These are phyloP conservation scores for Melampsora medusae DNA, from an alignment of 1,284 basidiomycete genomes.

Conservation along the genomic window DNA sequence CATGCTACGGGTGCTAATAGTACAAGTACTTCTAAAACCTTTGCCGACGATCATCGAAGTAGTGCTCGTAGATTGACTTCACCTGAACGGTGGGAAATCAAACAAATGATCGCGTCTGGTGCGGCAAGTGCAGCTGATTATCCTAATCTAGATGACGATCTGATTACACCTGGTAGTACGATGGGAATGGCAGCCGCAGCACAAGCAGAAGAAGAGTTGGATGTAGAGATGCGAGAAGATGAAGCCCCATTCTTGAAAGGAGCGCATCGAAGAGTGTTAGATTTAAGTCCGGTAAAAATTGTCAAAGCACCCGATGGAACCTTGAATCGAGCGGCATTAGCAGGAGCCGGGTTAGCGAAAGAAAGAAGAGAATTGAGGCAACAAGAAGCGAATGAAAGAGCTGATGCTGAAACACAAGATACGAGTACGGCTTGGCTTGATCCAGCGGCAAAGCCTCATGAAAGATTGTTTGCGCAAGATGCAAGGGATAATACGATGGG, in stretches of 20 bases:
- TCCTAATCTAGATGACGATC: conserved; percentile 90
- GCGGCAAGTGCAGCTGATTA: conserved; percentile 89
- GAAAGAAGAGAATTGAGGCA: conserved; percentile 90
- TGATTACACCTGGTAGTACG: conserved; percentile 63
- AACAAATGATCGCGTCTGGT: conserved; percentile 95
- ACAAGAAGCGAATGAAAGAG: conserved; percentile 89
- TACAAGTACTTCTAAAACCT: conserved; percentile 46
- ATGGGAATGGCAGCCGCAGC: conserved; percentile 39
- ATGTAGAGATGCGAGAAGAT: conserved; percentile 94
- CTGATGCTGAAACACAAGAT: conserved; percentile 88
- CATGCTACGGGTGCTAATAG: conserved; percentile 60
- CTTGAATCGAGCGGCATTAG: conserved; percentile 88
- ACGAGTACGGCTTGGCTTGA: conserved; percentile 95
- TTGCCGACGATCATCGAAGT: conserved; percentile 51
- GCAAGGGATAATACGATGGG: conserved; percentile 76
- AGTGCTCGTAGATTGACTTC: conserved; percentile 89
- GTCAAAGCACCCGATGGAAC: conserved; percentile 67
- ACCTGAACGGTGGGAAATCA: conserved; percentile 98
- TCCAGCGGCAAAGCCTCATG: conserved; percentile 86
- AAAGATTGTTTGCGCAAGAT: conserved; percentile 91
- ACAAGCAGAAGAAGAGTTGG: conserved; percentile 82
- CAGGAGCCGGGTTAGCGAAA: conserved; percentile 87
- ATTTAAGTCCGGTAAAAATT: conserved; percentile 89
- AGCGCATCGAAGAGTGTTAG: conserved; percentile 89
- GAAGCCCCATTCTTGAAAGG: conserved; percentile 95